Evolutionary conservation across 441 rosid genomes (phyloP), one percentile per base, ranked within the genome.

Genomic region (Populus trichocarpa): DNA sequence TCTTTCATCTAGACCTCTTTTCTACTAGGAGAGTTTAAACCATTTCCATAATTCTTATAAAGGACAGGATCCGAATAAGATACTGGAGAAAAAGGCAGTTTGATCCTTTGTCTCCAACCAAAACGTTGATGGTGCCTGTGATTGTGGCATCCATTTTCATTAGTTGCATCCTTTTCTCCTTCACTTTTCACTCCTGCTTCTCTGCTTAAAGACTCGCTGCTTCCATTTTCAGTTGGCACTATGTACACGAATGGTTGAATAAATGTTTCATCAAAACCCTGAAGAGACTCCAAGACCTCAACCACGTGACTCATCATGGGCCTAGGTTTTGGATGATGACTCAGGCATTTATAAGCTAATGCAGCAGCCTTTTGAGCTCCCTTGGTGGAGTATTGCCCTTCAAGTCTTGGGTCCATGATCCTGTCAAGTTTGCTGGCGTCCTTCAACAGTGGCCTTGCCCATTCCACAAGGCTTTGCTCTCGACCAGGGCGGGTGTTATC

Each of bases 221-320:
- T 79, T 1, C 71, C 78, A 11, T 30, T 75, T 72, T 66, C 86
- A 16, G 69, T 70, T 0, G 92, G 91, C 61, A 84, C 90, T 23
- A 87, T 81, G 79, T 86, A 91, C 30, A 89, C 90, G 71, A 90
- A 88, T 57, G 91, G 81, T 33, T 77, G 83, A 7, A 71, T 33
- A 36, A 81, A 73, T 40, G 81, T 23, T 66, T 91, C 95, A 0
- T 90, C 85, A 69, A 87, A 88, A 53, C 81, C 90, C 82, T 87
- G 91, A 59, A 91, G 83, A 2, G 93, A 86, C 78, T 93, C 94
- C 76, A 95, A 77, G 20, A 86, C 75, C 61, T 83, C 84, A 74
- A 95, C 93, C 59, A 93, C 95, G 6, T 75, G 53, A 32, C 85
- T 77, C 95, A 91, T 91, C 5, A 82, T 67, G 11, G 97, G 97